Percentiles rank a stretch among this genome's conserved stretches.
phyloP scores from a whole-genome alignment of 2,329 filamentous ascomycete genomes.

The Monilinia fructigena region DNA sequence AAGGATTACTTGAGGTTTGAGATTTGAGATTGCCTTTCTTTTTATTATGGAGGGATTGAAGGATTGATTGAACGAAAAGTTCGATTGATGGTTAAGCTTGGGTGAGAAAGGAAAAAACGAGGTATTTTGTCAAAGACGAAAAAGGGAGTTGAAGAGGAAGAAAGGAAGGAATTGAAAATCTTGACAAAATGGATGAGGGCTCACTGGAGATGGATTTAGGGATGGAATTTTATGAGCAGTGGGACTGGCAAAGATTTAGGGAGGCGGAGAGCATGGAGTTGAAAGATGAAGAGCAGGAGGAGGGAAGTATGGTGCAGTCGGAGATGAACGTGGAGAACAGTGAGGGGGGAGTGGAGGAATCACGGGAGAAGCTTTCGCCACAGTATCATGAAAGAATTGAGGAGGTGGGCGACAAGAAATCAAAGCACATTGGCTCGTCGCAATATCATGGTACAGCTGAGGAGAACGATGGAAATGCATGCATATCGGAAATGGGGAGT shows the following conservation, averaged over 20 bases:
- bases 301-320: not conserved
- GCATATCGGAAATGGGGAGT: not conserved
- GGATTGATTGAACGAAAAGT: too few relatives aligned
- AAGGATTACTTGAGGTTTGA: not conserved
- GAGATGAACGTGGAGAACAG: not conserved
- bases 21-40: too few relatives aligned
- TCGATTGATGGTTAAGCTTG: not conserved
- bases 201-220: not conserved
- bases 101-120: not conserved
- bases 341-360: too few relatives aligned
- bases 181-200: not conserved
- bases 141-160: too few relatives aligned
- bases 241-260: constrained; percentile 13
- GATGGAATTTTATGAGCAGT: constrained; percentile 13
- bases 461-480: not conserved
- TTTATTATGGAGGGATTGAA: too few relatives aligned
- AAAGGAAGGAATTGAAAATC: not conserved
- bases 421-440: too few relatives aligned
- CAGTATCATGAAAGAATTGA: constrained; percentile 1
- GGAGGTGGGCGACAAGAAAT: not conserved
- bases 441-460: not conserved
- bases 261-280: constrained; percentile 13
- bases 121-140: not conserved
- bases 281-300: not conserved
- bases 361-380: not conserved